A percentile compares a stretch with the other conserved stretches of the same genome.
Evolutionary conservation across 2,329 filamentous ascomycete species (phyloP).

Genomic region (Monilinia laxa): DNA sequence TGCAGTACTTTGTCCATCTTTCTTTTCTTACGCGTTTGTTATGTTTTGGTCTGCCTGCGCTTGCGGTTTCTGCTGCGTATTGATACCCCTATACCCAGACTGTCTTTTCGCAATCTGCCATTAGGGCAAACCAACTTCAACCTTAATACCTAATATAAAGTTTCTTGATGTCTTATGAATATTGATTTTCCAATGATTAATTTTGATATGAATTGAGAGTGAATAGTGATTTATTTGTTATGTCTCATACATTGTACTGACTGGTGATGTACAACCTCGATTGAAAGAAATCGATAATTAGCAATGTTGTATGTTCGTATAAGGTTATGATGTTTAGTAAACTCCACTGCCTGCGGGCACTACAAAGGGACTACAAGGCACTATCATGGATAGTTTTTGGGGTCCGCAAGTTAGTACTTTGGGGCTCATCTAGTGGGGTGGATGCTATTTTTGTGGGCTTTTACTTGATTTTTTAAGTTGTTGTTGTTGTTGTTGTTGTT

Average conservation of each 20-base stretch:
- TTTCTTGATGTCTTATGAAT: conserved; percentile 30
- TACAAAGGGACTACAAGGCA: background rate
- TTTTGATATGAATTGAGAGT: background rate
- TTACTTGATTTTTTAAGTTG: no score
- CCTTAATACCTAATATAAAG: conserved; percentile 43
- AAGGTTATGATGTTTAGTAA: background rate
- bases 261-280: background rate
- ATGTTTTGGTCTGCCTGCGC: conserved; percentile 30
- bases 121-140: conserved; percentile 39
- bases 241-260: background rate
- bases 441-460: background rate
- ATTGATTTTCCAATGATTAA: background rate
- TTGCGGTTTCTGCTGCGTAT: conserved; percentile 40
- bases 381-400: no score
- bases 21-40: conserved; percentile 30
- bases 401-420: no score
- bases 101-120: conserved; percentile 43
- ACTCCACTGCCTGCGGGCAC: conserved; percentile 3
- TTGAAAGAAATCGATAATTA: background rate
- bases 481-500: no score
- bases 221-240: background rate
- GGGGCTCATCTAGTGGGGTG: background rate
- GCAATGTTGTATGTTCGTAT: background rate
- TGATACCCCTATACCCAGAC: conserved; percentile 45
- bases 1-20: conserved; percentile 37